Evolutionary conservation across 1,284 basidiomycete genomes (phyloP), one percentile per base, ranked within the genome.

Genomic region (Leccinum pachyderme): DNA sequence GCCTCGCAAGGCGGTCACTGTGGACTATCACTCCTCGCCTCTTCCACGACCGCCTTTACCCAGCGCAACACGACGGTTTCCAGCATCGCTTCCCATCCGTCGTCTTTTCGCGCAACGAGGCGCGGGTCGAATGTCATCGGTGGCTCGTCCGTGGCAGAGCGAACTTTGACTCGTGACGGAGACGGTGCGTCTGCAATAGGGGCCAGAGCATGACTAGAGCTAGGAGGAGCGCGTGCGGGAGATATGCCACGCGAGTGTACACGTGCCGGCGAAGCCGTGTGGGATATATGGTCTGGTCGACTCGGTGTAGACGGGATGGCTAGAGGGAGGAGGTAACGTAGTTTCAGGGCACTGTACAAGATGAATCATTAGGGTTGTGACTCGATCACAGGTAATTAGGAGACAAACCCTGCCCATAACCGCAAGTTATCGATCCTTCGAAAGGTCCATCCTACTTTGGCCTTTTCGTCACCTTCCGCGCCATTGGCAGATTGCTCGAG

Each of bases 41-140:
- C 92, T 37, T 82, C 79, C 3, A 89, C 80, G 2, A 87, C 85
- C 31, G 79, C 82, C 22, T 79, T 75, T 56, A 87, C 77, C 92
- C 93, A 95, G 37, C 75, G 72, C 39, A 80, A 47, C 9, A 93
- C 70, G 0, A 83, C 77, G 12, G 65, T 63, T 66, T 87, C 84
- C 11, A 95, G 75, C 87, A 93, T 91, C 22, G 75, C 73, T 52
- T 91, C 84, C 93, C 93, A 95, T 0, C 89, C 91, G 0, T 80
- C 76, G 8, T 89, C 89, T 56, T 79, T 81, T 53, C 84, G 78
- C 33, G 91, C 91, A 1, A 94, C 81, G 11, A 83, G 68, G 49
- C 80, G 81, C 0, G 90, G 83, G 63, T 93, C 89, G 61, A 95
- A 93, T 7, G 78, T 56, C 27, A 83, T 52, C 5, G 63, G 61